A percentile compares a stretch with the other conserved stretches of the same genome.
Conservation (phyloP, 345 rosid genomes). For the Camelina laxa region DNA sequence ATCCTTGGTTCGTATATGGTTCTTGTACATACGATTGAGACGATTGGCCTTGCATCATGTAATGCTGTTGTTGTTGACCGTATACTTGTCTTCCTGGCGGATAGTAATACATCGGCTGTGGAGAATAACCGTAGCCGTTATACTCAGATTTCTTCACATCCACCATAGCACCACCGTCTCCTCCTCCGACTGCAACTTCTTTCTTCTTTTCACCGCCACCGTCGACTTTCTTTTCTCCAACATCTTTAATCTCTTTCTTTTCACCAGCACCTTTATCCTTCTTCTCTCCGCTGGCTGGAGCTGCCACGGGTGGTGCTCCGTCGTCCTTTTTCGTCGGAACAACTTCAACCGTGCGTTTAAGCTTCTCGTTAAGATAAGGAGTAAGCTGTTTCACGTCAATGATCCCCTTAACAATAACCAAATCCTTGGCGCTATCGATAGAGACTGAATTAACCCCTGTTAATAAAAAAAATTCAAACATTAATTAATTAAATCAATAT, state of each 20-base stretch:
- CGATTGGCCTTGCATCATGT: conserved; percentile 47
- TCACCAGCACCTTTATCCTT: conserved; percentile 46
- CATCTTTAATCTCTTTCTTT: conserved; percentile 46
- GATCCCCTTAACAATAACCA: conserved; percentile 75
- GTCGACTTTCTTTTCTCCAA: conserved; percentile 34
- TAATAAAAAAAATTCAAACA: background rate
- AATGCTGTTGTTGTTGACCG: conserved; percentile 46
- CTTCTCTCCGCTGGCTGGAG: conserved; percentile 45
- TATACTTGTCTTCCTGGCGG: conserved; percentile 52
- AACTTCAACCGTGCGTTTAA: conserved; percentile 69
- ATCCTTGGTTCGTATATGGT: conserved; percentile 43
- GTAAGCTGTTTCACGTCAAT: conserved; percentile 61
- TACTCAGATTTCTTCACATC: conserved; percentile 62
- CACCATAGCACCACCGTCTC: conserved; percentile 50
- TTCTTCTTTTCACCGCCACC: conserved; percentile 43
- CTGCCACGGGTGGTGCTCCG: conserved; percentile 13
- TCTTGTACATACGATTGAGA: conserved; percentile 45
- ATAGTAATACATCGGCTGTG: conserved; percentile 52
- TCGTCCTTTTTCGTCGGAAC: conserved; percentile 56
- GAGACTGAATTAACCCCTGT: conserved; percentile 70
- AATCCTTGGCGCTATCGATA: conserved; percentile 65
- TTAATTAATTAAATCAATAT: conserved; percentile 1
- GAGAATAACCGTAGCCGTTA: conserved; percentile 45
- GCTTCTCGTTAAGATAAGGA: conserved; percentile 60
- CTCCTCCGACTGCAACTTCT: conserved; percentile 39